Conservation (phyloP, 768 basidiomycete genomes). For the Tylopilus intermedius region DNA sequence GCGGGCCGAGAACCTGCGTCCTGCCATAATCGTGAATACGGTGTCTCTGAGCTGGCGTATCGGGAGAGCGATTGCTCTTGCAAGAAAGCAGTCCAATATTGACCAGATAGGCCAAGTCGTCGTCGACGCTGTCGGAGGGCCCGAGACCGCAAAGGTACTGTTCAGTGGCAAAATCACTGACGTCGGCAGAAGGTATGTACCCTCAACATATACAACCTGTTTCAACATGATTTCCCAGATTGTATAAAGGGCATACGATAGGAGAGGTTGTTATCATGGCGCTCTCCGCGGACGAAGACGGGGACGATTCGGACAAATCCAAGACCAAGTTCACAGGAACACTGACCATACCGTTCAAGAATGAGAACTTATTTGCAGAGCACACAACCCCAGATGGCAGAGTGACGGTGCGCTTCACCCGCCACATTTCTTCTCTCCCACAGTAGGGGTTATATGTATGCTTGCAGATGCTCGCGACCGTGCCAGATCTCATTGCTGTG, state of each 20-base stretch:
- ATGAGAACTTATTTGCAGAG: constrained; percentile 54
- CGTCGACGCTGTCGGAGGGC: constrained; percentile 35
- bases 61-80: constrained; percentile 52
- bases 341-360: constrained; percentile 56
- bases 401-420: constrained; percentile 13
- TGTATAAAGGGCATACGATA: constrained; percentile 38
- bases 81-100: constrained; percentile 43
- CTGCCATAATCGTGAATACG: constrained; percentile 45
- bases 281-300: constrained; percentile 24
- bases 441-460: constrained; percentile 1
- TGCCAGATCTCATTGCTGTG: constrained; percentile 63
- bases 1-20: constrained; percentile 30
- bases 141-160: constrained; percentile 35
- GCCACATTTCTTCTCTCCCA: background rate
- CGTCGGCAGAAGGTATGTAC: constrained; percentile 34
- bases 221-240: constrained; percentile 7
- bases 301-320: constrained; percentile 19
- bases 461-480: constrained; percentile 45
- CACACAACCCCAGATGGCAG: constrained; percentile 29
- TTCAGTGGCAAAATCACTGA: constrained; percentile 60
- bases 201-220: background rate
- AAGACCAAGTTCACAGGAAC: constrained; percentile 25
- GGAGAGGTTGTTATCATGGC: constrained; percentile 34
- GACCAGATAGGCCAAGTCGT: constrained; percentile 33
- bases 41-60: constrained; percentile 61